Conservation (phyloP, 352 stramenopile genomes). For the Phytopythium ostracodes region DNA sequence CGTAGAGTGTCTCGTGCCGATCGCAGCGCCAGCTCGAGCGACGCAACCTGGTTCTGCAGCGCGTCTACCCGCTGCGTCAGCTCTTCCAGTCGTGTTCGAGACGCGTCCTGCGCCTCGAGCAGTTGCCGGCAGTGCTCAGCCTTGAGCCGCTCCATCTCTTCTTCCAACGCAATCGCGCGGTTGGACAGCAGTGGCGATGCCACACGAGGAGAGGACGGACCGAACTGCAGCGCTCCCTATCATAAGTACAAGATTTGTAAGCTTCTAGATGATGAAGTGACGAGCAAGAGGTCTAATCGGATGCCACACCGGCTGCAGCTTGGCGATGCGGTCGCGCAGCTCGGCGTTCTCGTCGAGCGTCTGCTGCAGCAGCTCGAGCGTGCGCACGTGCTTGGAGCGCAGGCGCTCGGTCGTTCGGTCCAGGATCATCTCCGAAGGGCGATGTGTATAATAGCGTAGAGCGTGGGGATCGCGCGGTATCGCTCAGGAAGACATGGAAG, state of each 20-base stretch:
- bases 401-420: conserved; percentile 65
- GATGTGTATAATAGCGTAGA: no score
- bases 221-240: conserved; percentile 46
- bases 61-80: conserved; percentile 23
- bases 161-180: conserved; percentile 42
- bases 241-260: no score
- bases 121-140: conserved; percentile 35
- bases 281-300: background rate
- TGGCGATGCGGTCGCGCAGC: conserved; percentile 39
- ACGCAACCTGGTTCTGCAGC: conserved; percentile 49
- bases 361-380: conserved; percentile 74
- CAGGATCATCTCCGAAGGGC: conserved; percentile 26
- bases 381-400: conserved; percentile 77
- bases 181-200: conserved; percentile 29
- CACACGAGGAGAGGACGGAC: conserved; percentile 16
- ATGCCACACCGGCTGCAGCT: conserved; percentile 38
- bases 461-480: no score
- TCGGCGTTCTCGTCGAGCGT: conserved; percentile 76
- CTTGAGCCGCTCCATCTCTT: conserved; percentile 54
- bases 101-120: conserved; percentile 30
- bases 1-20: conserved; percentile 34
- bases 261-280: background rate
- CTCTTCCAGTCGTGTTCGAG: conserved; percentile 23
- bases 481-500: no score
- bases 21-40: conserved; percentile 34